Conservation (phyloP, 176 grass and related monocot genomes). For the Juncus inflexus region DNA sequence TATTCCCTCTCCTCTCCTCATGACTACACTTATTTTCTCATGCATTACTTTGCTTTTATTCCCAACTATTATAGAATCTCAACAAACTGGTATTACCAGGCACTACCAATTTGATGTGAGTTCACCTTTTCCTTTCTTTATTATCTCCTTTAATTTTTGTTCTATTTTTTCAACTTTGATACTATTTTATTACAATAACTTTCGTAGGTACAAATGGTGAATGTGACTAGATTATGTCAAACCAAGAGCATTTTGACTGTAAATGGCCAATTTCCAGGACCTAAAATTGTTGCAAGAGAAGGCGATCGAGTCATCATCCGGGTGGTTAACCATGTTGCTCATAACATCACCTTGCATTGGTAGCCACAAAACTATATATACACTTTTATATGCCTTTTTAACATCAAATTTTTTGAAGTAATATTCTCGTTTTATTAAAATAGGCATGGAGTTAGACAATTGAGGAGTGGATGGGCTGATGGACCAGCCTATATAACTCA, state of each 20-base stretch:
- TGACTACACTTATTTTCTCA: background rate
- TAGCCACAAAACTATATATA: constrained; percentile 1
- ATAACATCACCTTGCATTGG: constrained; percentile 84
- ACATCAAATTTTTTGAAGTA: background rate
- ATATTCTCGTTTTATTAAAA: background rate
- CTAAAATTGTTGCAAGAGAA: constrained; percentile 55
- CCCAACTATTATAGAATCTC: constrained; percentile 10
- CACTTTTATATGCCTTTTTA: no score
- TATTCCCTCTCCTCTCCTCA: background rate
- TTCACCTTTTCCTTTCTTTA: background rate
- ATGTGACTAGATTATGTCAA: constrained; percentile 63
- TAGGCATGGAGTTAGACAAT: constrained; percentile 75
- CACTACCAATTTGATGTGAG: constrained; percentile 73
- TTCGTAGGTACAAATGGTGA: constrained; percentile 55
- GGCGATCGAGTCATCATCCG: constrained; percentile 61
- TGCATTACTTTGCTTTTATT: constrained; percentile 22
- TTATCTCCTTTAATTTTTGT: no score
- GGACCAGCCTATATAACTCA: constrained; percentile 85
- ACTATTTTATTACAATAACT: background rate
- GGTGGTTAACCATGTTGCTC: constrained; percentile 60
- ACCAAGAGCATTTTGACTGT: constrained; percentile 72
- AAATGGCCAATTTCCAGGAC: constrained; percentile 71
- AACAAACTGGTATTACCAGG: constrained; percentile 41
- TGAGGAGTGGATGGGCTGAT: constrained; percentile 71
- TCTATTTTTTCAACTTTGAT: no score